These are phyloP conservation scores for Starmerella apis DNA, from an alignment of 805 yeast species.

Conservation along the genomic window DNA sequence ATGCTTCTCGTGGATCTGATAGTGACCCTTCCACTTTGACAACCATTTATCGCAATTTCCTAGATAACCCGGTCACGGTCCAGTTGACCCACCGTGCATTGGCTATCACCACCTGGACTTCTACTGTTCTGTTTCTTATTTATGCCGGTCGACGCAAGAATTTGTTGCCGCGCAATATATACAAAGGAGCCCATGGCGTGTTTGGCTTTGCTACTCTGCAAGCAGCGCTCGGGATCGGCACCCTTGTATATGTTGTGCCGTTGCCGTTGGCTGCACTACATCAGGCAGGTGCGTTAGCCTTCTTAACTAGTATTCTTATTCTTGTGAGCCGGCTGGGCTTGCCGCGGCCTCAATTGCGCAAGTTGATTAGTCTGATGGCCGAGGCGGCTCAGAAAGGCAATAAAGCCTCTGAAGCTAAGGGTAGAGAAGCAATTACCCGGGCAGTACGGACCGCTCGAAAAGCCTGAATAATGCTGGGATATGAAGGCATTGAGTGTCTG, in stretches of 20 bases:
- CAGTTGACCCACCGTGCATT: constrained; percentile 81
- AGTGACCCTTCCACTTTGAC: constrained; percentile 40
- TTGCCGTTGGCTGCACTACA: constrained; percentile 87
- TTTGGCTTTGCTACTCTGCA: constrained; percentile 81
- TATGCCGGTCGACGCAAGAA: constrained; percentile 48
- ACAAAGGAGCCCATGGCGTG: constrained; percentile 42
- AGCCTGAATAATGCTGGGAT: neutral
- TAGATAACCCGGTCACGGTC: constrained; percentile 94
- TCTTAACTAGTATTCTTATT: constrained; percentile 68
- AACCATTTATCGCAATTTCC: constrained; percentile 56
- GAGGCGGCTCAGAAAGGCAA: constrained; percentile 3
- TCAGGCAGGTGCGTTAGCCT: constrained; percentile 91
- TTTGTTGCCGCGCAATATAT: constrained; percentile 38
- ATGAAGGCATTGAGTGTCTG: neutral
- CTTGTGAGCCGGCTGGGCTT: constrained; percentile 47
- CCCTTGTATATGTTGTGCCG: constrained; percentile 82
- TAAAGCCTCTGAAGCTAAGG: constrained; percentile 3
- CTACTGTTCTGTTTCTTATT: constrained; percentile 61
- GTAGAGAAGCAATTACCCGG: neutral
- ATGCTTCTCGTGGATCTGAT: constrained; percentile 32
- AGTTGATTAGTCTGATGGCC: constrained; percentile 24
- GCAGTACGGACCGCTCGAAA: neutral
- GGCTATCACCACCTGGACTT: constrained; percentile 69
- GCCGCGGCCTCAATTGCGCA: constrained; percentile 38
- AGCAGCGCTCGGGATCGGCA: constrained; percentile 74